Percentiles rank a stretch among this genome's conserved stretches.
Conservation (phyloP, 2,329 filamentous ascomycete genomes). For the Zelopaecilomyces penicillatus region DNA sequence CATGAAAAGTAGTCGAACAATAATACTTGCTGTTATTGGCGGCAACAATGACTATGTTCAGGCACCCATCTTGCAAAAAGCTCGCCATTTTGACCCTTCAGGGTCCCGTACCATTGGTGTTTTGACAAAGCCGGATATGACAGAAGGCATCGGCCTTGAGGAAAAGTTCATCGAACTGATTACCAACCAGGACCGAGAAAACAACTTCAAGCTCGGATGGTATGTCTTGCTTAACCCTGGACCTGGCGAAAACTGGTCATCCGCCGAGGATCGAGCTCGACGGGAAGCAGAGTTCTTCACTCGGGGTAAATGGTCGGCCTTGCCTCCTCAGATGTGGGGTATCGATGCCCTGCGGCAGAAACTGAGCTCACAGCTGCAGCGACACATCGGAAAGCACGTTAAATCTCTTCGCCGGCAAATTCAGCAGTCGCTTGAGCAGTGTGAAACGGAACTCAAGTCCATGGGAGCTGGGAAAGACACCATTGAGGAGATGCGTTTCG, state of each 20-base stretch:
- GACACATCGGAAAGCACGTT: slow-evolving; percentile 44
- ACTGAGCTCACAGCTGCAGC: slow-evolving; percentile 41
- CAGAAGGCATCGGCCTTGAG: slow-evolving; percentile 43
- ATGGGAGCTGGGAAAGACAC: slow-evolving; percentile 44
- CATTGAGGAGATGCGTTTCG: slow-evolving; percentile 44
- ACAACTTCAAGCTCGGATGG: slow-evolving; percentile 44
- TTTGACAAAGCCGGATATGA: slow-evolving; percentile 45
- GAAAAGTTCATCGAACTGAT: slow-evolving; percentile 47
- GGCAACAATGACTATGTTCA: slow-evolving; percentile 49
- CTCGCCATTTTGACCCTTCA: slow-evolving; percentile 40
- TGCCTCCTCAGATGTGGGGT: slow-evolving; percentile 41
- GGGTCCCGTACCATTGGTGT: slow-evolving; percentile 43
- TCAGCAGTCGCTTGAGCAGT: slow-evolving; percentile 40
- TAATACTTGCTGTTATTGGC: slow-evolving; percentile 47
- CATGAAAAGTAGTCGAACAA: slow-evolving; percentile 47
- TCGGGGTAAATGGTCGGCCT: slow-evolving; percentile 38
- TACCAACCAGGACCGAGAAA: slow-evolving; percentile 40
- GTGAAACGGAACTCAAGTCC: slow-evolving; percentile 40
- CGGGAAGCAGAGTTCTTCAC: slow-evolving; percentile 42
- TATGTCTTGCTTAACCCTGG: slow-evolving; percentile 44
- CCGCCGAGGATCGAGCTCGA: slow-evolving; percentile 31
- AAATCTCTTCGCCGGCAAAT: slow-evolving; percentile 42
- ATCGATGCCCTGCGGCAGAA: slow-evolving; percentile 38
- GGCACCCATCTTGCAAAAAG: slow-evolving; percentile 42
- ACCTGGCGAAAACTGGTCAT: slow-evolving; percentile 36